phyloP scores from a whole-genome alignment of 2,329 filamentous ascomycete genomes.

The Podosphaera aphanis region DNA sequence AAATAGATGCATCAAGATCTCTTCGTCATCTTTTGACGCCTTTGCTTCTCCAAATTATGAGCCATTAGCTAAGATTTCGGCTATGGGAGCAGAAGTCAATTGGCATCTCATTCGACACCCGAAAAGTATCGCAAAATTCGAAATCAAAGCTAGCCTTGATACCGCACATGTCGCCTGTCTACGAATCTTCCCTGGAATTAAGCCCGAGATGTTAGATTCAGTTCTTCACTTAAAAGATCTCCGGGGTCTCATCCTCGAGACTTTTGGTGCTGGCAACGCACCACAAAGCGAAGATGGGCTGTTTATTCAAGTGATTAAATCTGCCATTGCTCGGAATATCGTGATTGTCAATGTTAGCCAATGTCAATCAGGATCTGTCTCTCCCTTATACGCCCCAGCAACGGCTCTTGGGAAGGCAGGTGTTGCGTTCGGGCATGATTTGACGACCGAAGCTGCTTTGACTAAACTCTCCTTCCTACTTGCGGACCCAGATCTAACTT shows the following conservation, averaged over 20 bases:
- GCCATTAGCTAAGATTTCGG: slow-evolving; percentile 36
- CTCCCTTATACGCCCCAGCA: slow-evolving; percentile 32
- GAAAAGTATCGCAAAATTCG: slow-evolving; percentile 32
- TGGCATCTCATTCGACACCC: slow-evolving; percentile 40
- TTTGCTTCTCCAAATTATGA: slow-evolving; percentile 44
- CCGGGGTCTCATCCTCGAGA: slow-evolving; percentile 45
- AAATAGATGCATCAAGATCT: slow-evolving; percentile 45
- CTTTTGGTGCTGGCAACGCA: slow-evolving; percentile 49
- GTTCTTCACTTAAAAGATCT: slow-evolving; percentile 37
- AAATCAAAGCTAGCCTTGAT: slow-evolving; percentile 33
- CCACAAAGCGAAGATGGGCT: slow-evolving; percentile 33
- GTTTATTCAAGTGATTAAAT: slow-evolving; percentile 38
- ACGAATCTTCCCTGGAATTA: slow-evolving; percentile 49
- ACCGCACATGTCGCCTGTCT: slow-evolving; percentile 49
- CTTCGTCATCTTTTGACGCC: slow-evolving; percentile 42
- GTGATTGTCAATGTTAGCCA: slow-evolving; percentile 53
- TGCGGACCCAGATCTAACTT: slow-evolving; percentile 30
- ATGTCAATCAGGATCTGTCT: slow-evolving; percentile 30
- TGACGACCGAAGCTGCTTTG: slow-evolving; percentile 33
- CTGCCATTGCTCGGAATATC: slow-evolving; percentile 40
- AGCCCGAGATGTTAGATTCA: slow-evolving; percentile 44
- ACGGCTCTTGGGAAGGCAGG: slow-evolving; percentile 40
- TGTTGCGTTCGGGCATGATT: slow-evolving; percentile 43
- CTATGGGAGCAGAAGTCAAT: slow-evolving; percentile 36
- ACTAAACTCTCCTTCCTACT: slow-evolving; percentile 24